Conservation (phyloP, 2,329 filamentous ascomycete genomes). For the Nectriaceae sp. region DNA sequence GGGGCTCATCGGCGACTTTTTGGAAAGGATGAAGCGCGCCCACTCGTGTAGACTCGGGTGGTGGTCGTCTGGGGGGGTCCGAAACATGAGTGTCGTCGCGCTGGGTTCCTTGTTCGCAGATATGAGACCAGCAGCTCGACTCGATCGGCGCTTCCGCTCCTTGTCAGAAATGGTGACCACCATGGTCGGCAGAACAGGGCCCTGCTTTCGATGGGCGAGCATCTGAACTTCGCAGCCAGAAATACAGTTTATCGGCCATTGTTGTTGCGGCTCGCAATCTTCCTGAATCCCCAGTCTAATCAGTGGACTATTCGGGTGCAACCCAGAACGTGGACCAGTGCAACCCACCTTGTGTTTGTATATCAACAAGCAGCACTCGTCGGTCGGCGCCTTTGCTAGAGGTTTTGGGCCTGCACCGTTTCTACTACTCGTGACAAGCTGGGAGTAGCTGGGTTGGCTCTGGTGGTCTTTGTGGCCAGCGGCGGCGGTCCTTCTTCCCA, state of each 20-base stretch:
- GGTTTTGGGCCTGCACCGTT: conserved; percentile 40
- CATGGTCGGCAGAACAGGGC: conserved; percentile 59
- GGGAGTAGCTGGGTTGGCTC: conserved; percentile 39
- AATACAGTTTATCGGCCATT: conserved; percentile 54
- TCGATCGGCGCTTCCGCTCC: conserved; percentile 64
- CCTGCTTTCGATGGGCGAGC: conserved; percentile 63
- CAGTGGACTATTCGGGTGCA: conserved; percentile 1
- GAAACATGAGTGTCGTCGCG: conserved; percentile 57
- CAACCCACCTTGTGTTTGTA: conserved; percentile 57
- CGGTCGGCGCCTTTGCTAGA: conserved; percentile 35
- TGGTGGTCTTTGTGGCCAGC: conserved; percentile 37
- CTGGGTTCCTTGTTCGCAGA: conserved; percentile 51
- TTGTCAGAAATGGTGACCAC: conserved; percentile 61
- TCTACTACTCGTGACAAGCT: conserved; percentile 40
- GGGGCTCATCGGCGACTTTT: conserved; percentile 48
- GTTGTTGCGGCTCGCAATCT: conserved; percentile 55
- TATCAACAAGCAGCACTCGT: conserved; percentile 52
- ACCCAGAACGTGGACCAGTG: neutral
- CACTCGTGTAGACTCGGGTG: conserved; percentile 59
- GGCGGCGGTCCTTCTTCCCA: conserved; percentile 43
- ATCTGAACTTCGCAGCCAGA: conserved; percentile 61
- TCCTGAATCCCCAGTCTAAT: conserved; percentile 33
- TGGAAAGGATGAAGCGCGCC: conserved; percentile 54
- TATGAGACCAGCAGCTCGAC: conserved; percentile 59
- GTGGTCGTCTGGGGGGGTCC: conserved; percentile 53